Conservation (phyloP, 306 rosid genomes). For the Betula pendula region DNA sequence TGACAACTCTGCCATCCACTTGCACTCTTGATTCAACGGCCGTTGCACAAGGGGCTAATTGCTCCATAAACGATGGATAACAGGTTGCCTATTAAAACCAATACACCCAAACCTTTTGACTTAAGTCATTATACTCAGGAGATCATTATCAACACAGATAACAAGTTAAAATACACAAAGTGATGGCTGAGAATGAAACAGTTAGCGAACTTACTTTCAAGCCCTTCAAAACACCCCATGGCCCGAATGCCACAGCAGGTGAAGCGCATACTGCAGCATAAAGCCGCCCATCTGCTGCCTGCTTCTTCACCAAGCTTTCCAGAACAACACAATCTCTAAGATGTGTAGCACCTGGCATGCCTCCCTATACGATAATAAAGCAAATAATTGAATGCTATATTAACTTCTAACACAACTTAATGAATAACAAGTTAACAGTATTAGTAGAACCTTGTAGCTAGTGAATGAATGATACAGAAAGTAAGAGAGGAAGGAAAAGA, state of each 20-base stretch:
- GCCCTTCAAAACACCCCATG: slow-evolving; percentile 91
- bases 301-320: slow-evolving; percentile 61
- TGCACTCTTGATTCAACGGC: slow-evolving; percentile 87
- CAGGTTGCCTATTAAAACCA: slow-evolving; percentile 75
- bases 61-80: slow-evolving; percentile 77
- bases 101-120: not conserved
- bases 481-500: not conserved
- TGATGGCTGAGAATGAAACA: not conserved
- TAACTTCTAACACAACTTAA: not conserved
- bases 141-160: slow-evolving; percentile 14
- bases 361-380: slow-evolving; percentile 59
- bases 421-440: not conserved
- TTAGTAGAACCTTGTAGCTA: not conserved
- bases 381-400: not conserved
- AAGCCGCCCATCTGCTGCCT: slow-evolving; percentile 69
- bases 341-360: slow-evolving; percentile 71
- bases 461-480: not conserved
- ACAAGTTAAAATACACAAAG: not conserved
- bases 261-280: slow-evolving; percentile 93
- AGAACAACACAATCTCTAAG: slow-evolving; percentile 54
- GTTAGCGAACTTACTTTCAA: slow-evolving; percentile 53
- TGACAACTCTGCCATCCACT: slow-evolving; percentile 74
- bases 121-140: not conserved
- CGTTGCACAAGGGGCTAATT: slow-evolving; percentile 60
- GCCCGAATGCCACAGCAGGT: slow-evolving; percentile 83